Conservation (phyloP, 257 asterid genomes). For the Coffea eugenioides region DNA sequence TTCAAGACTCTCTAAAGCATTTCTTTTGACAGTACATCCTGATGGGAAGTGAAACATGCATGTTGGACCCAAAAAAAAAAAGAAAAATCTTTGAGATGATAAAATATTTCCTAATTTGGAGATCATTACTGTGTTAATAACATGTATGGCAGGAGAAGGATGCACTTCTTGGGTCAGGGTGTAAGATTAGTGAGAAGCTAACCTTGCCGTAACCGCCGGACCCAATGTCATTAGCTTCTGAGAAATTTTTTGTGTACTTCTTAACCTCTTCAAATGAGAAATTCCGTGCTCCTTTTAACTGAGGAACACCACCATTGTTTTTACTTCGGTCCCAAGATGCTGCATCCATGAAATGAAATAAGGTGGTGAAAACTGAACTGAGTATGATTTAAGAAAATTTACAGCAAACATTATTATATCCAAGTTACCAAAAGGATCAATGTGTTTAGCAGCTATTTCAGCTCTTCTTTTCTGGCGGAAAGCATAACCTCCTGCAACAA, state of each 20-base stretch:
- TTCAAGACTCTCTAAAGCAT: neutral
- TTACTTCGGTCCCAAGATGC: constrained; percentile 70
- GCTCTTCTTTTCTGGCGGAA: constrained; percentile 71
- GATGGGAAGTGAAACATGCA: neutral
- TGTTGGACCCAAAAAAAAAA: neutral
- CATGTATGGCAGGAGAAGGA: neutral
- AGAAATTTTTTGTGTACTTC: constrained; percentile 70
- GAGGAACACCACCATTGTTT: constrained; percentile 77
- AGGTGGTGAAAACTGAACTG: constrained; percentile 9
- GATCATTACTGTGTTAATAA: neutral
- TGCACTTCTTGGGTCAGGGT: neutral
- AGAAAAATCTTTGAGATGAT: neutral
- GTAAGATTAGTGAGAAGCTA: constrained; percentile 9
- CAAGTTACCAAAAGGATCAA: constrained; percentile 74
- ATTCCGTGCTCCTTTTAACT: constrained; percentile 63
- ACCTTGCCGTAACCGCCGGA: constrained; percentile 97
- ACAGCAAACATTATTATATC: neutral
- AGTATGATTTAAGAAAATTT: constrained; percentile 8
- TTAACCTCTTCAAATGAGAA: constrained; percentile 79
- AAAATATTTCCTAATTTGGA: neutral
- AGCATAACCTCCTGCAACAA: constrained; percentile 69
- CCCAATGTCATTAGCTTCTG: constrained; percentile 59
- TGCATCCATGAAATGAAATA: constrained; percentile 31
- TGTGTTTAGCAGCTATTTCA: constrained; percentile 58
- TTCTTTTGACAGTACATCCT: neutral